These are phyloP conservation scores for Groenewaldozyma salmanticensis DNA, from an alignment of 805 yeast genomes.

Conservation along the genomic window DNA sequence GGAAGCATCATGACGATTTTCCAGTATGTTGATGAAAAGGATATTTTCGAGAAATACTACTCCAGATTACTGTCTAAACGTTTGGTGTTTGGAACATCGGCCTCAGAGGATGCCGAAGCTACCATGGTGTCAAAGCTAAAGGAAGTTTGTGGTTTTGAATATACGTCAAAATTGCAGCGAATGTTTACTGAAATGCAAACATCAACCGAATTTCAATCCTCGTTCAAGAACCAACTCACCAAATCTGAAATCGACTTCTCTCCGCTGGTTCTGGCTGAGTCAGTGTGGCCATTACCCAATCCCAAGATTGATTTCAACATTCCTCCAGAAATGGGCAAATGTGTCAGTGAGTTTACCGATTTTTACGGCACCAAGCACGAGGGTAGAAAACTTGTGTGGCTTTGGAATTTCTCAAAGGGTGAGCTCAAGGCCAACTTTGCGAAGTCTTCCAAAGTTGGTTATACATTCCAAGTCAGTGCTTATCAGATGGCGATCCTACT, in stretches of 20 bases:
- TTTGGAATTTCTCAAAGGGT: constrained; percentile 89
- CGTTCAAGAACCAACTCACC: constrained; percentile 41
- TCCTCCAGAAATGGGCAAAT: constrained; percentile 56
- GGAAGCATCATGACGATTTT: constrained; percentile 82
- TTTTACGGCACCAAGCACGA: constrained; percentile 67
- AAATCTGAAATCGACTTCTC: constrained; percentile 44
- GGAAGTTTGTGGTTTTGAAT: constrained; percentile 83
- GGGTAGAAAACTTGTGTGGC: constrained; percentile 89
- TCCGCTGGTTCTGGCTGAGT: constrained; percentile 74
- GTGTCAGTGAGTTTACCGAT: constrained; percentile 57
- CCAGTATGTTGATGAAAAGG: constrained; percentile 85
- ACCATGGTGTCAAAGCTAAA: constrained; percentile 75
- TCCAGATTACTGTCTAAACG: constrained; percentile 83
- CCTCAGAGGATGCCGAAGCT: constrained; percentile 78
- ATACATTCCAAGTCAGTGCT: constrained; percentile 62
- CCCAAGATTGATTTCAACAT: constrained; percentile 42
- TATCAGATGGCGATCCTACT: constrained; percentile 80
- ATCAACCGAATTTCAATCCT: constrained; percentile 61
- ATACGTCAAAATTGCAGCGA: constrained; percentile 85
- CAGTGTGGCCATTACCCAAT: constrained; percentile 74
- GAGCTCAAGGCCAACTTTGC: constrained; percentile 82
- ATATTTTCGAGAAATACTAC: constrained; percentile 88
- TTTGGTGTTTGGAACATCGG: constrained; percentile 76
- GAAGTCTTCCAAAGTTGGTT: constrained; percentile 54
- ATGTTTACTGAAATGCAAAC: constrained; percentile 93